Evolutionary conservation across 2,329 filamentous ascomycete genomes (phyloP).

Genomic region (Fusarium xylarioides): DNA sequence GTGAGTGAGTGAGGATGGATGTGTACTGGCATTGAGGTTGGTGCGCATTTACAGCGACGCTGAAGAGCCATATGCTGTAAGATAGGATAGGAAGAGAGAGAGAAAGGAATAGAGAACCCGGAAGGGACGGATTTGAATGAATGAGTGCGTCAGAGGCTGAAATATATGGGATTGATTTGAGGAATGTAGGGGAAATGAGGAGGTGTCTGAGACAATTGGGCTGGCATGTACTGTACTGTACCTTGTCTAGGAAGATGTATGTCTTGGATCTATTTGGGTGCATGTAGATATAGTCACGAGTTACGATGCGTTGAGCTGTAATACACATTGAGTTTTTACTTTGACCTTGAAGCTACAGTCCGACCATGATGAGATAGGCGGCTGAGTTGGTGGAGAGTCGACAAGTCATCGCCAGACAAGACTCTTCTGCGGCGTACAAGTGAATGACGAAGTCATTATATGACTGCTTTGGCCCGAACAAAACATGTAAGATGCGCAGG

Average conservation of each 20-base stretch:
- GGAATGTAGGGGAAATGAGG: slow-evolving; percentile 31
- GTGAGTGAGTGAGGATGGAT: background rate
- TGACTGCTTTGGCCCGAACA: background rate
- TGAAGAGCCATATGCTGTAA: slow-evolving; percentile 24
- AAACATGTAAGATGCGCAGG: background rate
- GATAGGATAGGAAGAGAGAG: slow-evolving; percentile 18
- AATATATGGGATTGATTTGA: slow-evolving; percentile 8
- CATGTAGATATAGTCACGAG: slow-evolving; percentile 1
- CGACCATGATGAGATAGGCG: background rate
- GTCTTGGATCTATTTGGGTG: slow-evolving; percentile 10
- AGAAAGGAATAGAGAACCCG: slow-evolving; percentile 30
- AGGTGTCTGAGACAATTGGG: slow-evolving; percentile 20
- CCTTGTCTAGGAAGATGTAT: background rate
- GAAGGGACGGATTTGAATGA: slow-evolving; percentile 30
- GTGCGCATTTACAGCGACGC: slow-evolving; percentile 28
- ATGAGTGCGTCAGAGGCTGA: slow-evolving; percentile 4
- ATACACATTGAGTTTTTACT: background rate
- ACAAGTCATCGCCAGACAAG: background rate
- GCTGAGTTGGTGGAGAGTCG: background rate
- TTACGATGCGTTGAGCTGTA: background rate
- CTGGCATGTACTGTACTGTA: slow-evolving; percentile 2
- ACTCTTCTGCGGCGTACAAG: background rate
- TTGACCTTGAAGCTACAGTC: background rate
- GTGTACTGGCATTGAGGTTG: slow-evolving; percentile 14
- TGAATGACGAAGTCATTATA: background rate